Conservation (phyloP, 2,329 filamentous ascomycete genomes). For the Aspergillus hortae region DNA sequence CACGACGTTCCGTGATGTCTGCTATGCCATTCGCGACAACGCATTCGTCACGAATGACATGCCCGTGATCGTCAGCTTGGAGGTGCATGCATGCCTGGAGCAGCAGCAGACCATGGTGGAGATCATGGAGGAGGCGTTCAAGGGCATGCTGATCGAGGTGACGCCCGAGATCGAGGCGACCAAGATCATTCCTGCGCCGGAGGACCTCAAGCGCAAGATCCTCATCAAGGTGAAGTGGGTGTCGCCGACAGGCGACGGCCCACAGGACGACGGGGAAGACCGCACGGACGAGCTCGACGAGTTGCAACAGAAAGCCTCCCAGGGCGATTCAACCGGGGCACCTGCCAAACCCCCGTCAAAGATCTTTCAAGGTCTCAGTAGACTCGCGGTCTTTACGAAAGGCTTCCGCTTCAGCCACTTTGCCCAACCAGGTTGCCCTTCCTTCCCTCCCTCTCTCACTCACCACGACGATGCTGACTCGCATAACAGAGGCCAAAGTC, state of each 20-base stretch:
- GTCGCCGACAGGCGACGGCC: conserved; percentile 41
- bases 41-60: conserved; percentile 74
- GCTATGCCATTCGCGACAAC: conserved; percentile 70
- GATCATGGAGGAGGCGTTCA: conserved; percentile 90
- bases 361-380: conserved; percentile 69
- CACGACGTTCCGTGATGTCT: conserved; percentile 85
- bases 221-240: conserved; percentile 74
- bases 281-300: conserved; percentile 11
- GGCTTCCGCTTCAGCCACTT: conserved; percentile 77
- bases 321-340: not conserved
- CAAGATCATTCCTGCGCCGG: conserved; percentile 61
- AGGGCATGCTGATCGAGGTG: conserved; percentile 66
- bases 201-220: conserved; percentile 73
- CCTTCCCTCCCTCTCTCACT: not conserved
- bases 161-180: conserved; percentile 54
- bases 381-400: conserved; percentile 79
- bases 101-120: conserved; percentile 92
- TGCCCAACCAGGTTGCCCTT: conserved; percentile 54
- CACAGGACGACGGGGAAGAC: conserved; percentile 20
- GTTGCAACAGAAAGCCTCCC: conserved; percentile 3
- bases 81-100: conserved; percentile 76
- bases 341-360: conserved; percentile 49
- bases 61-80: conserved; percentile 86
- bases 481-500: conserved; percentile 43
- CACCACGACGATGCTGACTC: not conserved